Base-by-base conservation (phyloP, 2,329 filamentous ascomycete species). In the Paraconiothyrium sp. region DNA sequence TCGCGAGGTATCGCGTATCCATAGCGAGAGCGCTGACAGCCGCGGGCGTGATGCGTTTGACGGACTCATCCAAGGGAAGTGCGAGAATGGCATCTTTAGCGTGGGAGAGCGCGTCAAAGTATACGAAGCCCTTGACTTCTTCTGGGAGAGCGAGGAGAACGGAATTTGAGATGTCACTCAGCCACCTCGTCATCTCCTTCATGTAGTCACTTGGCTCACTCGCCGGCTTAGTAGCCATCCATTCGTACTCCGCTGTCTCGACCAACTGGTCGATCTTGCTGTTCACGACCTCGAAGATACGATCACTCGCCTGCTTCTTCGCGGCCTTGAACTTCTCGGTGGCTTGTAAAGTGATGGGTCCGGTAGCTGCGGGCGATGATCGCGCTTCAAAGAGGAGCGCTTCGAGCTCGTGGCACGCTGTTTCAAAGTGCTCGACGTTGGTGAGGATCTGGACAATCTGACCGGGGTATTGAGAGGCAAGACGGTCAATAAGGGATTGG, bases 371-470 rank as follows among this genome's bases (percentile, higher is more conserved):
- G 13, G 89, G 90, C 6, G 92, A 93, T 8, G 92, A 94, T 54
- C 94, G 89, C 2, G 93, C 93, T 70, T 92, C 87, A 56, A 94
- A 93, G 41, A 99, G 85, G 2, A 97, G 85, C 60, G 91, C 87
- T 81, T 99, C 94, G 0, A 99, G 85, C 73, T 98, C 93, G 70
- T 89, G 88, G 75, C 95, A 98, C 5, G 95, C 95, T 51, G 88
- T 92, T 80, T 98, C 94, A 76, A 99, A 98, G 78, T 99, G 93
- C 76, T 98, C 94, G 20, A 99, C 82, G 74, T 99, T 99, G 73
- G 97, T 99, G 56, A 99, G 84, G 69, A 99, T 99, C 76, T 99
- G 95, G 27, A 99, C 95, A 67, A 99, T 98, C 77, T 99, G 95
- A 2, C 95, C 95, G 1, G 97, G 86, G 75, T 99, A 98, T 76